Conservation (phyloP, 768 basidiomycete genomes). For the Pulveroboletus sp. region DNA sequence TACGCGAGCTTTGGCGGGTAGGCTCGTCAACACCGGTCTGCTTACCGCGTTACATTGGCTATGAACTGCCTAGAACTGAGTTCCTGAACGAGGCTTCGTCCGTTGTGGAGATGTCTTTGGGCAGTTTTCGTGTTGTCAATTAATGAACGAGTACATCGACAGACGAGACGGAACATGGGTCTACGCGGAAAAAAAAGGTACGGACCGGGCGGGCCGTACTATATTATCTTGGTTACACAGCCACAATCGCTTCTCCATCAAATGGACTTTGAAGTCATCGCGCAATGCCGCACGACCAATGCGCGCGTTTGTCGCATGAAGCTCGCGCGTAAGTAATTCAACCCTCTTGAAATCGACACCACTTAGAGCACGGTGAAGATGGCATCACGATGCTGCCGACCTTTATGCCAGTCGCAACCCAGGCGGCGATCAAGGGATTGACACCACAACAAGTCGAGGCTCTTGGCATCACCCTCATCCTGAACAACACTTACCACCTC, state of each 20-base stretch:
- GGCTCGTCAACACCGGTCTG: background rate
- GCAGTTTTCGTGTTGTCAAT: background rate
- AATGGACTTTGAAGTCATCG: slow-evolving; percentile 84
- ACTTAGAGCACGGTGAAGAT: slow-evolving; percentile 42
- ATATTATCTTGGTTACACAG: background rate
- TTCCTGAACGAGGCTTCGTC: slow-evolving; percentile 31
- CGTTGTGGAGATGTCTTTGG: slow-evolving; percentile 16
- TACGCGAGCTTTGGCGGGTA: slow-evolving; percentile 3
- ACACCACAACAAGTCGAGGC: slow-evolving; percentile 82
- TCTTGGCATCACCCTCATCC: slow-evolving; percentile 76
- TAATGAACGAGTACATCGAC: slow-evolving; percentile 14
- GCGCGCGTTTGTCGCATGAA: slow-evolving; percentile 87
- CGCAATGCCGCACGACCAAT: slow-evolving; percentile 75
- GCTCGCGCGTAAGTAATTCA: slow-evolving; percentile 58
- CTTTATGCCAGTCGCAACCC: slow-evolving; percentile 94
- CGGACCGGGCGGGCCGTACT: slow-evolving; percentile 19
- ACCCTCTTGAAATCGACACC: slow-evolving; percentile 3
- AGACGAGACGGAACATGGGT: slow-evolving; percentile 21
- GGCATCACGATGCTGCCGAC: slow-evolving; percentile 82
- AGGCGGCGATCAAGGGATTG: slow-evolving; percentile 90
- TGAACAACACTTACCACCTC: slow-evolving; percentile 91
- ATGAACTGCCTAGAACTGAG: slow-evolving; percentile 32
- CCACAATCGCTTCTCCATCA: too few species aligned
- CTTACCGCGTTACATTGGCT: slow-evolving; percentile 37
- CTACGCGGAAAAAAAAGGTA: background rate